phyloP scores from a whole-genome alignment of 1,284 basidiomycete species.

The Tylopilus sp. region DNA sequence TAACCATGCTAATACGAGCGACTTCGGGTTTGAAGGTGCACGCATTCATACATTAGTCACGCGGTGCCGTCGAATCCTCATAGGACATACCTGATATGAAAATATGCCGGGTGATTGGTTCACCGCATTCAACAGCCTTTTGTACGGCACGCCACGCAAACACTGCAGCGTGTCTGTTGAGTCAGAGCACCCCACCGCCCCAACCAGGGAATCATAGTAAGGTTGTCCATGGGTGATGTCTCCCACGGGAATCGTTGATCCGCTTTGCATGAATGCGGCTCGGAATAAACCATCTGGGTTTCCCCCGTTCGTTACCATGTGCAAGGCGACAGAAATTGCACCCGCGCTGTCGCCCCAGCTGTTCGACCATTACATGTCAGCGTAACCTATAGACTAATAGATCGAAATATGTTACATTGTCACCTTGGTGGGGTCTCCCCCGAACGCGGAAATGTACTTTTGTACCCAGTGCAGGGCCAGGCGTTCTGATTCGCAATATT shows the following conservation, averaged over 20 bases:
- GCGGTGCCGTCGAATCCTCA: no score
- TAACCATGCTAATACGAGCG: no score
- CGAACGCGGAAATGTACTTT: conserved; percentile 58
- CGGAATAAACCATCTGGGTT: conserved; percentile 43
- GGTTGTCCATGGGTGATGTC: conserved; percentile 37
- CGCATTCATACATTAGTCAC: no score
- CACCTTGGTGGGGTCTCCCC: conserved; percentile 56
- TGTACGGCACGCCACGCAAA: no score
- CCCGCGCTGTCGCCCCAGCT: conserved; percentile 48
- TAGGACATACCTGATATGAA: no score
- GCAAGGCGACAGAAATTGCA: conserved; percentile 43
- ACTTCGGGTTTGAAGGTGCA: no score
- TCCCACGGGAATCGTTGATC: conserved; percentile 29
- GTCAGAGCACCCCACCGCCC: no score
- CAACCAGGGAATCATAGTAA: conserved; percentile 27
- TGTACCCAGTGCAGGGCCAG: conserved; percentile 61
- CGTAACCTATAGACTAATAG: neutral
- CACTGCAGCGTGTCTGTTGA: no score
- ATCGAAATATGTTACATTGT: conserved; percentile 42
- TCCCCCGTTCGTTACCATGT: conserved; percentile 39
- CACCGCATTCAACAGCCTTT: no score
- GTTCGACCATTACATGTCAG: neutral
- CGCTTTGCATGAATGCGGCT: conserved; percentile 50
- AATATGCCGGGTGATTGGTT: no score
- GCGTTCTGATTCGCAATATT: conserved; percentile 39